Evolutionary conservation across 1,139 yeast genomes (phyloP).

Genomic region (Candida labiduridarum): DNA sequence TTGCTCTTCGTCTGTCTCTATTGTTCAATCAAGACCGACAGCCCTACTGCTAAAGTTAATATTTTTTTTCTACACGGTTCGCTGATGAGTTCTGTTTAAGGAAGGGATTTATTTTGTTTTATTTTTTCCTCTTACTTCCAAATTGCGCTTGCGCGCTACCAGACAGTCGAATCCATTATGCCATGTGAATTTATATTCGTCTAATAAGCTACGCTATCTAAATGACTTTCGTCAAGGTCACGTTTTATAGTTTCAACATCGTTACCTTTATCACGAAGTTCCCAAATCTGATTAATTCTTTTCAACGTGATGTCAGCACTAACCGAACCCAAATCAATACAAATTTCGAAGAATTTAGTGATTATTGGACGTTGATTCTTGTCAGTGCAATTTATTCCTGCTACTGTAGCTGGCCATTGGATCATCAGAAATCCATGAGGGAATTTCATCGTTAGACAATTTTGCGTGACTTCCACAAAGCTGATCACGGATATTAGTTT

Average conservation of each 20-base stretch:
- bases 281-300: slow-evolving; percentile 45
- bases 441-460: slow-evolving; percentile 22
- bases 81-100: slow-evolving; percentile 6
- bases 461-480: slow-evolving; percentile 21
- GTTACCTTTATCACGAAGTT: slow-evolving; percentile 25
- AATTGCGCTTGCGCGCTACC: neutral
- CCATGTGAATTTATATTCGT: neutral
- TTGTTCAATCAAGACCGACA: slow-evolving; percentile 2
- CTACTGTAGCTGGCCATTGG: slow-evolving; percentile 60
- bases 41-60: neutral
- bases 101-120: neutral
- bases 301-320: slow-evolving; percentile 45
- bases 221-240: slow-evolving; percentile 26
- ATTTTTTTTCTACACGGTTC: neutral
- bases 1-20: neutral
- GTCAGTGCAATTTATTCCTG: slow-evolving; percentile 54
- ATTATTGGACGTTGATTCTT: slow-evolving; percentile 43
- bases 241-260: slow-evolving; percentile 10
- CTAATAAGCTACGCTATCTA: slow-evolving; percentile 28
- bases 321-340: slow-evolving; percentile 47
- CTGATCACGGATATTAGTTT: slow-evolving; percentile 25
- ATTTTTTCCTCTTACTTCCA: neutral
- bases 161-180: neutral
- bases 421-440: slow-evolving; percentile 37
- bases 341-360: slow-evolving; percentile 39